phyloP scores from a whole-genome alignment of 2,329 filamentous ascomycete species.

The Scedosporium aurantiacum region DNA sequence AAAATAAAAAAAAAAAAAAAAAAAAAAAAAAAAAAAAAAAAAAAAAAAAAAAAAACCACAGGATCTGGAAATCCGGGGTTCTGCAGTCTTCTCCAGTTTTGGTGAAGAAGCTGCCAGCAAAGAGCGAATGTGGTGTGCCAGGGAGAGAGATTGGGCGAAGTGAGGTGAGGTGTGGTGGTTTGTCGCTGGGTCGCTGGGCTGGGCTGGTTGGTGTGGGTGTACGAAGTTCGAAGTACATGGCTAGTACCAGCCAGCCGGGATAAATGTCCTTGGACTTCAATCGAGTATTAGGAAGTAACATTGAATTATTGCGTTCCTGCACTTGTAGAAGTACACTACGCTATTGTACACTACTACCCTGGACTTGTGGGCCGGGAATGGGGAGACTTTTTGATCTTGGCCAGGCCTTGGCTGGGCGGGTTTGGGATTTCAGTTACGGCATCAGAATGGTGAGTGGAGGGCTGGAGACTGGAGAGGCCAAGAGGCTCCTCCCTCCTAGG shows the following conservation, averaged over 20 bases:
- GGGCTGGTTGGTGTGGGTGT: neutral
- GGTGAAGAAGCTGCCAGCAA: constrained; percentile 1
- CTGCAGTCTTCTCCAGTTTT: constrained; percentile 2
- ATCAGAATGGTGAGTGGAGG: neutral
- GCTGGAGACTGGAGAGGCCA: neutral
- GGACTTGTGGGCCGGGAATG: neutral
- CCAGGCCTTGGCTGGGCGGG: neutral
- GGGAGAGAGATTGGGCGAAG: neutral
- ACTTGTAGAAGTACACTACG: no score
- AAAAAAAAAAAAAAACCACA: neutral
- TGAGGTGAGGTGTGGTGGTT: neutral
- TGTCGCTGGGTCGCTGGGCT: no score
- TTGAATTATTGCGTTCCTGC: no score
- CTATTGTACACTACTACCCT: neutral
- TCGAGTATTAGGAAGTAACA: no score
- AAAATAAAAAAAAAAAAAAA: neutral
- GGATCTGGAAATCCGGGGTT: neutral
- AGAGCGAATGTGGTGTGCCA: neutral
- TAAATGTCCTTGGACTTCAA: neutral
- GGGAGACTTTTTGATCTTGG: neutral
- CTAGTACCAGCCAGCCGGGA: neutral
- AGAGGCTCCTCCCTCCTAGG: neutral
- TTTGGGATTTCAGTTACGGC: constrained; percentile 1
- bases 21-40: neutral
- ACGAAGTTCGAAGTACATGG: neutral